phyloP scores from a whole-genome alignment of 148 eudicot genomes.

The Camellia japonica region DNA sequence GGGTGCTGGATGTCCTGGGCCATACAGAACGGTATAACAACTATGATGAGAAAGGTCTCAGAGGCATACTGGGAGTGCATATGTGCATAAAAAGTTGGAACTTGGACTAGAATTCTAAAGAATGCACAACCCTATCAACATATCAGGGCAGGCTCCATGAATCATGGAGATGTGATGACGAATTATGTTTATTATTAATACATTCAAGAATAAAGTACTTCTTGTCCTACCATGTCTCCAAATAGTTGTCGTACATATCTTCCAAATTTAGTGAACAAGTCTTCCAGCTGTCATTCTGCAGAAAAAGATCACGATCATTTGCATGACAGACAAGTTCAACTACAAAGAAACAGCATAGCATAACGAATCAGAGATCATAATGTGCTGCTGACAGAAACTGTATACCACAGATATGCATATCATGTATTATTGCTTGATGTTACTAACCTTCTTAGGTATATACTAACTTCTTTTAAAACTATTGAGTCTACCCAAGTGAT shows the following conservation, averaged over 20 bases:
- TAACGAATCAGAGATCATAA: background rate
- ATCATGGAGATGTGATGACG: background rate
- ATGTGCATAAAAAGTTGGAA: background rate
- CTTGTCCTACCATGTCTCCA: slow-evolving; percentile 42
- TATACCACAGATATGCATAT: background rate
- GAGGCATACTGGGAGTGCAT: background rate
- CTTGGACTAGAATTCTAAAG: background rate
- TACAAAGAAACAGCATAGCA: background rate
- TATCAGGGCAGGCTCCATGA: background rate
- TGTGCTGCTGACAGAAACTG: background rate
- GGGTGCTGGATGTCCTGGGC: background rate
- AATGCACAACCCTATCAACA: background rate
- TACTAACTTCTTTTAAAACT: background rate
- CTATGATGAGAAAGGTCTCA: background rate
- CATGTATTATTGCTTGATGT: background rate
- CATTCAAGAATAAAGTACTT: background rate
- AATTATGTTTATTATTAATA: background rate
- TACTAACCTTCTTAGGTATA: background rate
- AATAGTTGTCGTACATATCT: slow-evolving; percentile 47
- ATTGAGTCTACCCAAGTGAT: background rate
- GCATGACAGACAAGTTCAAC: background rate
- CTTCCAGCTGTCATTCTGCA: slow-evolving; percentile 57
- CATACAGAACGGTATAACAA: background rate
- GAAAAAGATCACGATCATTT: slow-evolving; percentile 4
- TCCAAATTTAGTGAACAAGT: slow-evolving; percentile 46